Evolutionary conservation across 768 basidiomycete species (phyloP).

Genomic region (Dentipellis sp.): DNA sequence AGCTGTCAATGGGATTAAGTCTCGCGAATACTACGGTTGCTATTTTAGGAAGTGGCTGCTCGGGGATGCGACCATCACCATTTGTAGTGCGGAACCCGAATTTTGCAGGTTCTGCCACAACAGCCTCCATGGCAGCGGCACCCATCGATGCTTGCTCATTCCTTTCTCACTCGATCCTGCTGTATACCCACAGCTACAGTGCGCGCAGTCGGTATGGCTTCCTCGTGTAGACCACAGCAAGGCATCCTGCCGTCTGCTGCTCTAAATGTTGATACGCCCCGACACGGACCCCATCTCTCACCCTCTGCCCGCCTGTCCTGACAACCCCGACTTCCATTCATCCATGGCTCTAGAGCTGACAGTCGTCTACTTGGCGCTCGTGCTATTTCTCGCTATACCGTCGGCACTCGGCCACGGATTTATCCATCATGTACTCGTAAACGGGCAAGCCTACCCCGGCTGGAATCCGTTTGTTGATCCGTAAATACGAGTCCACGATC

Average conservation of each 20-base stretch:
- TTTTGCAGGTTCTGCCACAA: not conserved
- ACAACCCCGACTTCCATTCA: too few species aligned
- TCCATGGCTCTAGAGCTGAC: too few species aligned
- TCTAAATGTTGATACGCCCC: not conserved
- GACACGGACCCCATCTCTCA: too few species aligned
- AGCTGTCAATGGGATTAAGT: too few species aligned
- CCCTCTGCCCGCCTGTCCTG: too few species aligned
- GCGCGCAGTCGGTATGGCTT: not conserved
- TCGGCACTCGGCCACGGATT: slow-evolving; percentile 19
- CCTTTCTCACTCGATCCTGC: too few species aligned
- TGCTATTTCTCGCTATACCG: not conserved
- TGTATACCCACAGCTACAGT: not conserved
- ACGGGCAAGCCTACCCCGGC: slow-evolving; percentile 16
- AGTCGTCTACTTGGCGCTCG: not conserved
- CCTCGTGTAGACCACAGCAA: not conserved
- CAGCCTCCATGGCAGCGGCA: too few species aligned
- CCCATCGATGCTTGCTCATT: too few species aligned
- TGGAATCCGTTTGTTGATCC: slow-evolving; percentile 21
- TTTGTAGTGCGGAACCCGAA: not conserved
- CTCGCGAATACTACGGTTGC: not conserved
- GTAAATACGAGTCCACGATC: slow-evolving; percentile 7
- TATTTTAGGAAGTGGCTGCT: not conserved
- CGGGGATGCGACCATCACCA: not conserved
- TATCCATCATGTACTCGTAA: slow-evolving; percentile 13
- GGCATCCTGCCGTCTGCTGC: not conserved